Percentiles rank a stretch among this genome's conserved stretches.
Evolutionary conservation across 2,329 filamentous ascomycete species (phyloP).

Genomic region (Torrubiellomyces zombiae): DNA sequence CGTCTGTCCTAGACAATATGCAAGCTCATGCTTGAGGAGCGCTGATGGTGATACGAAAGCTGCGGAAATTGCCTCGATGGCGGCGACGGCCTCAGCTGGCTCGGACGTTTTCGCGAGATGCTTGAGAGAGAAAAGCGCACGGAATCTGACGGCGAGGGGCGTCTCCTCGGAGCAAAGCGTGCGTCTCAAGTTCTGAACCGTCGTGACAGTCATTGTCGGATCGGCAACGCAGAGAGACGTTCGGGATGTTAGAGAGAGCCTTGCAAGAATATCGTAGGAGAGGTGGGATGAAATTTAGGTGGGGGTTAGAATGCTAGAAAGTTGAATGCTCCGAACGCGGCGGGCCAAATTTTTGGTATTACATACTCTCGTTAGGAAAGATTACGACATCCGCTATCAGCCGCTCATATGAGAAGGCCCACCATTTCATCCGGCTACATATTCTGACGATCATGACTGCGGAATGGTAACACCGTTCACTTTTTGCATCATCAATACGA

Average conservation of each 20-base stretch:
- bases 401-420: slow-evolving; percentile 10
- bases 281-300: slow-evolving; percentile 15
- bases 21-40: slow-evolving; percentile 87
- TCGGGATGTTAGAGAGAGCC: too few relatives aligned
- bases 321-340: too few relatives aligned
- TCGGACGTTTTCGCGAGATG: slow-evolving; percentile 61
- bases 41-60: slow-evolving; percentile 74
- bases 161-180: slow-evolving; percentile 66
- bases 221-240: too few relatives aligned
- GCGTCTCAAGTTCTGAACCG: slow-evolving; percentile 49
- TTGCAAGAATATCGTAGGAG: too few relatives aligned
- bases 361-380: not conserved
- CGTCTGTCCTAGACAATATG: slow-evolving; percentile 91
- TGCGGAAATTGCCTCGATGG: slow-evolving; percentile 70
- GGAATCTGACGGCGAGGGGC: slow-evolving; percentile 77
- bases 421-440: slow-evolving; percentile 15
- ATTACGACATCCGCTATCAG: not conserved
- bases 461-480: too few relatives aligned
- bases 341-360: too few relatives aligned
- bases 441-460: slow-evolving; percentile 22
- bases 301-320: too few relatives aligned
- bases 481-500: too few relatives aligned
- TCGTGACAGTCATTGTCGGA: slow-evolving; percentile 21
- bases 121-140: slow-evolving; percentile 94
- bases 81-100: slow-evolving; percentile 36